Percentiles rank a stretch among this genome's conserved stretches.
Conservation (phyloP, 805 yeast species). For the Starmerella floricola region DNA sequence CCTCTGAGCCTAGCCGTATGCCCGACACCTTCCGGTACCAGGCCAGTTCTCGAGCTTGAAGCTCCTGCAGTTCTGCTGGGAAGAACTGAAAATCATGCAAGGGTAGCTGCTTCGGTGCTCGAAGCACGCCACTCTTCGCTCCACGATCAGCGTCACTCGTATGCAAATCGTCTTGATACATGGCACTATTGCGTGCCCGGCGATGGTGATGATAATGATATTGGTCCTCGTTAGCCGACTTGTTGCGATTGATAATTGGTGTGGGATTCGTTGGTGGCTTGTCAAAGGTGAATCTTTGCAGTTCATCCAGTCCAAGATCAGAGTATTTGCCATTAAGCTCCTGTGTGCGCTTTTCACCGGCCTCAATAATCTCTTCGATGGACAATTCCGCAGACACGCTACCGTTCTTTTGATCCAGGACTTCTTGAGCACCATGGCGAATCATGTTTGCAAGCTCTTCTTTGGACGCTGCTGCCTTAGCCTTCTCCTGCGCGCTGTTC, state of each 20-base stretch:
- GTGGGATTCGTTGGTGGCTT: slow-evolving; percentile 20
- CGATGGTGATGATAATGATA: slow-evolving; percentile 32
- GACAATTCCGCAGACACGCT: slow-evolving; percentile 32
- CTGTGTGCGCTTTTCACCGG: slow-evolving; percentile 74
- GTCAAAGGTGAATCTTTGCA: slow-evolving; percentile 84
- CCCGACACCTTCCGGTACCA: slow-evolving; percentile 59
- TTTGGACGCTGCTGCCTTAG: slow-evolving; percentile 34
- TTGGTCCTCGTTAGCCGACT: slow-evolving; percentile 18
- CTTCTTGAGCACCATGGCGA: slow-evolving; percentile 87
- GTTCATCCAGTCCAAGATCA: slow-evolving; percentile 77
- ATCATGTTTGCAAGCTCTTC: slow-evolving; percentile 90
- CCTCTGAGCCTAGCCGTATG: slow-evolving; percentile 44
- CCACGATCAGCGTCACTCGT: slow-evolving; percentile 48
- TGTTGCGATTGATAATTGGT: slow-evolving; percentile 9
- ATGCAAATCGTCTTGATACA: slow-evolving; percentile 57
- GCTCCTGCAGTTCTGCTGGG: slow-evolving; percentile 54
- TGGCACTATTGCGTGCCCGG: slow-evolving; percentile 37
- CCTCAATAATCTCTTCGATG: slow-evolving; percentile 66
- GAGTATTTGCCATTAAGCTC: slow-evolving; percentile 70
- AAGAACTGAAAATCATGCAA: slow-evolving; percentile 83
- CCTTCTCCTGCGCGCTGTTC: slow-evolving; percentile 19
- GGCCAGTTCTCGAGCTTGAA: slow-evolving; percentile 70
- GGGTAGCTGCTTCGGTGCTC: slow-evolving; percentile 70
- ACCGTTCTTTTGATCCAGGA: slow-evolving; percentile 45
- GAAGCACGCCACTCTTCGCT: slow-evolving; percentile 59